Evolutionary conservation across 345 rosid species (phyloP).

Genomic region (Carallia brachiata): DNA sequence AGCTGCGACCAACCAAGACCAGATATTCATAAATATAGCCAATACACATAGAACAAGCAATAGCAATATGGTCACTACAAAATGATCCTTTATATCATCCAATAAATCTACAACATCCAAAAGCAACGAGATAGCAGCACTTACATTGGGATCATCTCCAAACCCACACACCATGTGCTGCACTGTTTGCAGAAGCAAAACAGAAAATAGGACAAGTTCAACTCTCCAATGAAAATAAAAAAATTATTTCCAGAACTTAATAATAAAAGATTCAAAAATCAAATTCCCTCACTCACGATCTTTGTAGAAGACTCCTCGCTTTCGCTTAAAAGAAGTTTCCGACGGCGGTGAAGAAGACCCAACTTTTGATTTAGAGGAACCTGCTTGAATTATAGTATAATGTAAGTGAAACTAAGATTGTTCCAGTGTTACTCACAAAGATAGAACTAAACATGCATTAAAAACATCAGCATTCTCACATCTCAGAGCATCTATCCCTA

Average conservation of each 20-base stretch:
- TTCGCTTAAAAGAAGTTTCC: constrained; percentile 74
- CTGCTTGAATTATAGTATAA: neutral
- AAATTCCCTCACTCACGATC: constrained; percentile 47
- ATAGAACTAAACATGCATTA: no score
- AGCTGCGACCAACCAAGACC: constrained; percentile 26
- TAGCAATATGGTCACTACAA: no score
- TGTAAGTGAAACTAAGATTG: no score
- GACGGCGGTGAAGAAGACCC: constrained; percentile 64
- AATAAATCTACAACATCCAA: neutral
- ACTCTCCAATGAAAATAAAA: neutral
- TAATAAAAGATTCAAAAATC: no score
- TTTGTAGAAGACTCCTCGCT: constrained; percentile 81
- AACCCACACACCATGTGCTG: constrained; percentile 98
- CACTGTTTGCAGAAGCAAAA: constrained; percentile 38
- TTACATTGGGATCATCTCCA: constrained; percentile 84
- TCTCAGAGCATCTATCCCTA: no score
- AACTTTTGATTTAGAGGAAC: constrained; percentile 54
- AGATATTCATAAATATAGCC: neutral
- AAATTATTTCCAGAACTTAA: no score
- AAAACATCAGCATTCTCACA: no score
- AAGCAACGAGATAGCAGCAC: constrained; percentile 13
- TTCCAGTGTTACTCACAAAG: no score
- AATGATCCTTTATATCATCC: no score
- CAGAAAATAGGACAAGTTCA: neutral
- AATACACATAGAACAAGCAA: neutral